phyloP scores from a whole-genome alignment of 768 basidiomycete species.

The Podaxis sp. region DNA sequence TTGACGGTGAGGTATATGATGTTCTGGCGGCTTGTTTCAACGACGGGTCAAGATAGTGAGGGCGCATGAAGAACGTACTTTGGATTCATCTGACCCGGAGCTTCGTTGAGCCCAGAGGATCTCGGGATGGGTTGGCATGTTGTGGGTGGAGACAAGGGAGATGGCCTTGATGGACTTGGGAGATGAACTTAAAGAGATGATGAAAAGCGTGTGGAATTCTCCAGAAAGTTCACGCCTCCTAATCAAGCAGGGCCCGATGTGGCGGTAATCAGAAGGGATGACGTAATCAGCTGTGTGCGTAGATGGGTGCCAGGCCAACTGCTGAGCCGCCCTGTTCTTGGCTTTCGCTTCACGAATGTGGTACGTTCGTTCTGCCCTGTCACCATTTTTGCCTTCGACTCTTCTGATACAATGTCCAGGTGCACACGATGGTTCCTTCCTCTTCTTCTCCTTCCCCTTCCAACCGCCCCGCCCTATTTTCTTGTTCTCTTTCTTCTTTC shows the following conservation, averaged over 20 bases:
- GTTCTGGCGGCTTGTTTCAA: slow-evolving; percentile 53
- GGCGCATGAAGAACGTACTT: slow-evolving; percentile 44
- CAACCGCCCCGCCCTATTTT: slow-evolving; percentile 79
- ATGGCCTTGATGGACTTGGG: slow-evolving; percentile 13
- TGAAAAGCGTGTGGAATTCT: slow-evolving; percentile 33
- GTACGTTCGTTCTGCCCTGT: slow-evolving; percentile 33
- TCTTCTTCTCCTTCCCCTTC: slow-evolving; percentile 70
- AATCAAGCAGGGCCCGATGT: neutral
- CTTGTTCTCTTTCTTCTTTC: slow-evolving; percentile 75
- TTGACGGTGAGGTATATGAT: slow-evolving; percentile 83
- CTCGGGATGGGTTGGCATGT: slow-evolving; percentile 72
- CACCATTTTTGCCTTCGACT: neutral
- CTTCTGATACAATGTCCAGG: slow-evolving; percentile 36
- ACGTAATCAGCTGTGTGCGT: slow-evolving; percentile 2
- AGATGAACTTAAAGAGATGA: slow-evolving; percentile 19
- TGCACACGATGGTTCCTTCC: slow-evolving; percentile 88
- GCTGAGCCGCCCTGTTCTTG: neutral
- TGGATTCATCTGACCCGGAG: slow-evolving; percentile 57
- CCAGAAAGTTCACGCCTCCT: slow-evolving; percentile 35
- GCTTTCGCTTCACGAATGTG: slow-evolving; percentile 39
- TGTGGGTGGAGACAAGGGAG: slow-evolving; percentile 14
- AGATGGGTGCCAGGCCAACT: neutral
- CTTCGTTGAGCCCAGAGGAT: slow-evolving; percentile 95
- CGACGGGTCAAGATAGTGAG: slow-evolving; percentile 21
- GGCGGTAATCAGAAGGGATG: neutral